These are phyloP conservation scores for Bruguiera hainesii DNA, from an alignment of 441 rosid species.

Conservation along the genomic window DNA sequence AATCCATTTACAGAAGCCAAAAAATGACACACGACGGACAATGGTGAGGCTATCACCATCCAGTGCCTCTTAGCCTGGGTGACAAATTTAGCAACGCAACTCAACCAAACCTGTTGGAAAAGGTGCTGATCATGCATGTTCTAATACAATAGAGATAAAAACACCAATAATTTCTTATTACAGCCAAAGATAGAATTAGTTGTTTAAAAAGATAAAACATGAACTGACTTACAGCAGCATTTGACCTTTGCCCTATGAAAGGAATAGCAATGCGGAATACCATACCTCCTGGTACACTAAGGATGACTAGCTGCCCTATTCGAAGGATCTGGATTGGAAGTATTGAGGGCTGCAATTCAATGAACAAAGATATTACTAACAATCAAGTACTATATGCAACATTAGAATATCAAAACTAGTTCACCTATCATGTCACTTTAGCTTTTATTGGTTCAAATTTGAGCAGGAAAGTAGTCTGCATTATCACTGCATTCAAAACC, in stretches of 20 bases:
- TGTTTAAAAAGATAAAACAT: neutral
- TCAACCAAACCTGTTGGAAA: neutral
- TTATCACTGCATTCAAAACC: neutral
- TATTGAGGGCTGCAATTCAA: slow-evolving; percentile 74
- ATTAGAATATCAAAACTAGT: neutral
- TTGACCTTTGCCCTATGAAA: neutral
- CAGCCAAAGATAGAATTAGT: slow-evolving; percentile 2
- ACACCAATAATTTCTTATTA: neutral
- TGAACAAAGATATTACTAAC: slow-evolving; percentile 14
- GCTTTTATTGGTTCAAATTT: neutral
- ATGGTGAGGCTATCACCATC: neutral
- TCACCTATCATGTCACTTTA: neutral
- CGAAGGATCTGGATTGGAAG: slow-evolving; percentile 89
- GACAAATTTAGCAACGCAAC: neutral
- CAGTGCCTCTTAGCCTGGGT: neutral
- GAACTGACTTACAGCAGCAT: neutral
- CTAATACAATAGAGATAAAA: slow-evolving; percentile 2
- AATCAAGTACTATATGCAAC: neutral
- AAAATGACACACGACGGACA: neutral
- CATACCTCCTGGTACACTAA: slow-evolving; percentile 91
- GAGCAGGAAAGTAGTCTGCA: neutral
- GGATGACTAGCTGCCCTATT: slow-evolving; percentile 84
- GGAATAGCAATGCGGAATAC: slow-evolving; percentile 9
- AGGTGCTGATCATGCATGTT: slow-evolving; percentile 3
- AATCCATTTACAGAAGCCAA: too few species aligned